phyloP scores from a whole-genome alignment of 1,284 basidiomycete genomes.

The Baeospora myosura region DNA sequence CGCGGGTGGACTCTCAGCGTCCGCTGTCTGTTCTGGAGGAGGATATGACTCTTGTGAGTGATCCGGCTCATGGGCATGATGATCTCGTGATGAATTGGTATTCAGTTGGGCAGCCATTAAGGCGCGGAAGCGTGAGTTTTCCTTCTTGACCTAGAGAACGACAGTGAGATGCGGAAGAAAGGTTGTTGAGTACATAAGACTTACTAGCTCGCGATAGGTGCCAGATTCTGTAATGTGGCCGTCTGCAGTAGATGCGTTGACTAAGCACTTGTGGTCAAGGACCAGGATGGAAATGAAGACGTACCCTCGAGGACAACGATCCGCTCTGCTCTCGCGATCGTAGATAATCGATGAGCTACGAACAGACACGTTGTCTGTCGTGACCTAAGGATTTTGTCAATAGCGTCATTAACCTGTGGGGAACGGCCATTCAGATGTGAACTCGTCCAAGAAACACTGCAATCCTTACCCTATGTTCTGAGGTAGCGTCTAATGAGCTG shows the following conservation, averaged over 20 bases:
- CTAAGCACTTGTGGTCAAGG: neutral
- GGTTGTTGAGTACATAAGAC: slow-evolving; percentile 1
- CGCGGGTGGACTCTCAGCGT: no score
- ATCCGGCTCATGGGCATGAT: neutral
- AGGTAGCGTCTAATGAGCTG: slow-evolving; percentile 80
- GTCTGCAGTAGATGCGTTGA: slow-evolving; percentile 35
- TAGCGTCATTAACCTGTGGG: slow-evolving; percentile 79
- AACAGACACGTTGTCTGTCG: slow-evolving; percentile 82
- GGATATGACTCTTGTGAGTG: no score
- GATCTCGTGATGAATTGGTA: slow-evolving; percentile 29
- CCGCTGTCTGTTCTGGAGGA: no score
- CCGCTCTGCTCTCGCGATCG: slow-evolving; percentile 77
- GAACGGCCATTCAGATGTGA: no score
- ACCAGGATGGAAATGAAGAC: slow-evolving; percentile 10
- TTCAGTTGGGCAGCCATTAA: slow-evolving; percentile 84
- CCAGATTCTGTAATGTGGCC: slow-evolving; percentile 82
- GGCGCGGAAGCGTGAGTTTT: slow-evolving; percentile 61
- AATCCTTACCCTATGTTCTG: slow-evolving; percentile 62
- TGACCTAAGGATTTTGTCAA: slow-evolving; percentile 76
- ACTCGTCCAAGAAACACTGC: slow-evolving; percentile 3
- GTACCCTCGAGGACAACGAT: slow-evolving; percentile 82
- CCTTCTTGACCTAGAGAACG: slow-evolving; percentile 43
- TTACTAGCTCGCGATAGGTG: slow-evolving; percentile 71
- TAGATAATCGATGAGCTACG: slow-evolving; percentile 82
- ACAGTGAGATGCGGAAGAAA: slow-evolving; percentile 4